Evolutionary conservation across 73 alveolate genomes (phyloP).

Genomic region (Paramecium octaurelia): DNA sequence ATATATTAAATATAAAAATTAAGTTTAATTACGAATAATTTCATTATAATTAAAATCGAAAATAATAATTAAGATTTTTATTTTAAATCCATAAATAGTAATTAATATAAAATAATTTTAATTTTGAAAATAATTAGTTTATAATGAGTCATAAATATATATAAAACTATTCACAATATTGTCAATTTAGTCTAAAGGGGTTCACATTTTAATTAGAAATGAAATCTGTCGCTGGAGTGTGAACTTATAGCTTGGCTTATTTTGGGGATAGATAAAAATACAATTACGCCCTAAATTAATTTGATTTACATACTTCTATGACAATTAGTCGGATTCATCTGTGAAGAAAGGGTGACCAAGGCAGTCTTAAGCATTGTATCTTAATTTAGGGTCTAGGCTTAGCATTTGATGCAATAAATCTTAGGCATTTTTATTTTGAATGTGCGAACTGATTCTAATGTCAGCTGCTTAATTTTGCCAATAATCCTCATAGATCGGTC

Average conservation of each 20-base stretch:
- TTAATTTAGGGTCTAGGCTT: background rate
- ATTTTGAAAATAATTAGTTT: too few species aligned
- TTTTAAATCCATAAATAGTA: background rate
- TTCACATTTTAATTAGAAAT: background rate
- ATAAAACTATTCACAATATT: background rate
- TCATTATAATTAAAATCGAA: background rate
- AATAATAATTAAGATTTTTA: background rate
- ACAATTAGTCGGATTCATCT: background rate
- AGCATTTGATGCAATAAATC: constrained; percentile 14
- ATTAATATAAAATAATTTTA: background rate
- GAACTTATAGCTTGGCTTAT: background rate
- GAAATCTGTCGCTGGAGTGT: background rate
- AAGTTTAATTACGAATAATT: background rate
- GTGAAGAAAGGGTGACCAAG: constrained; percentile 9
- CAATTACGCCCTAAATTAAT: background rate
- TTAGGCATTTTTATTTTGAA: background rate
- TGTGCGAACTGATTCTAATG: background rate
- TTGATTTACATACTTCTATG: background rate
- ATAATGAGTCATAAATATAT: background rate
- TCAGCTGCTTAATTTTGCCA: background rate
- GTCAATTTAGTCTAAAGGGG: background rate
- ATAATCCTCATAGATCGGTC: background rate
- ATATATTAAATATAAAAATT: background rate
- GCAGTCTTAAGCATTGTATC: constrained; percentile 27
- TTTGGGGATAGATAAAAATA: background rate